phyloP scores from a whole-genome alignment of 495 filamentous ascomycete genomes.

The Talaromyces adpressus region DNA sequence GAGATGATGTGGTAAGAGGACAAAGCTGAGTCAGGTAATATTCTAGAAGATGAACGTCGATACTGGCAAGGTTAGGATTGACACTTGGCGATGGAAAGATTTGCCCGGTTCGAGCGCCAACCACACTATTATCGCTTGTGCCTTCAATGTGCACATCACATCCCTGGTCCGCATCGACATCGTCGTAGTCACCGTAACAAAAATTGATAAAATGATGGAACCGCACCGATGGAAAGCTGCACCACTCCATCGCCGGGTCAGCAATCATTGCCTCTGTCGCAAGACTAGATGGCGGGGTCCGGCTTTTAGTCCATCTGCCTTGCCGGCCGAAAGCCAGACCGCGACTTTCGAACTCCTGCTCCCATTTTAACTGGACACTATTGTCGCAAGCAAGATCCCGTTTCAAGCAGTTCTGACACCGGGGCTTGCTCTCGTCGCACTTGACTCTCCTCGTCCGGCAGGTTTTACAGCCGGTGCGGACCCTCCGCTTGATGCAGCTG shows the following conservation, averaged over 20 bases:
- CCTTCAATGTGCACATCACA: background rate
- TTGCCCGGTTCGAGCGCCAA: background rate
- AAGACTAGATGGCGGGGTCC: background rate
- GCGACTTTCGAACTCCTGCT: conserved; percentile 37
- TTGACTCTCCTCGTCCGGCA: conserved; percentile 38
- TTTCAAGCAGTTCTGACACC: conserved; percentile 31
- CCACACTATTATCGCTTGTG: background rate
- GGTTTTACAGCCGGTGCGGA: conserved; percentile 36
- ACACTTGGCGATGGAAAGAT: background rate
- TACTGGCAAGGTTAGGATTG: background rate
- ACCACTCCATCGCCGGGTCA: conserved; percentile 2
- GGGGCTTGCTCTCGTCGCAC: conserved; percentile 37
- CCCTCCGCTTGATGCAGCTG: conserved; percentile 31
- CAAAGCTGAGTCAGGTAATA: conserved; percentile 39
- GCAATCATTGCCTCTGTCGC: background rate
- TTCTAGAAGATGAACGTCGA: conserved; percentile 25
- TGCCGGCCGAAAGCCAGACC: conserved; percentile 38
- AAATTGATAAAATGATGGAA: conserved; percentile 4
- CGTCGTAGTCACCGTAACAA: background rate
- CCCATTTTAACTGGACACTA: conserved; percentile 36
- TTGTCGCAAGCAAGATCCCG: conserved; percentile 33
- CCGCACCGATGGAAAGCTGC: background rate
- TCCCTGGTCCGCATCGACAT: background rate
- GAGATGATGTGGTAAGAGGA: conserved; percentile 33
- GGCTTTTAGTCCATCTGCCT: conserved; percentile 33